These are phyloP conservation scores for Salvia miltiorrhiza DNA, from an alignment of 257 asterid species.

Conservation along the genomic window DNA sequence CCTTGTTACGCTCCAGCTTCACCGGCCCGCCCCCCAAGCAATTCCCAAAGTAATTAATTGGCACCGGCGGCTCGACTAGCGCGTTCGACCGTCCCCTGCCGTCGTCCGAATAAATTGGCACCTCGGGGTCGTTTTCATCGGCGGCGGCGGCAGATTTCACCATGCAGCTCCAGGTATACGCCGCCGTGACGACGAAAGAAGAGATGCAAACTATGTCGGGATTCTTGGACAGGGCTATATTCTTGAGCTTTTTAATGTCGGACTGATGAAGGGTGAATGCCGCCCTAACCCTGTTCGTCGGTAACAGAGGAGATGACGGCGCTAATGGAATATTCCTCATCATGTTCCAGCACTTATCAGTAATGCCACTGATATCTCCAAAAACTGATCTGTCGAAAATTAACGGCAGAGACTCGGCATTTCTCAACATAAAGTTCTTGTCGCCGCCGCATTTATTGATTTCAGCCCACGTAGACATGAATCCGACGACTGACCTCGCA, in stretches of 20 bases:
- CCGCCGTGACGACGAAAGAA: constrained; percentile 32
- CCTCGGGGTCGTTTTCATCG: neutral
- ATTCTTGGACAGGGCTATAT: constrained; percentile 21
- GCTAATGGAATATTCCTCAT: constrained; percentile 11
- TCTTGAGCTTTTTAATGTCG: constrained; percentile 36
- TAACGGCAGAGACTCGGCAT: constrained; percentile 21
- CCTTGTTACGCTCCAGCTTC: neutral
- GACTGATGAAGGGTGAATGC: constrained; percentile 35
- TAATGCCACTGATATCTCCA: neutral
- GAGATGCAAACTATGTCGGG: constrained; percentile 30
- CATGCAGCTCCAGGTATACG: constrained; percentile 42
- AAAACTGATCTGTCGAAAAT: constrained; percentile 15
- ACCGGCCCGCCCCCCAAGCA: constrained; percentile 25
- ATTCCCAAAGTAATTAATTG: constrained; percentile 33
- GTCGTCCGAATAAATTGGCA: constrained; percentile 25
- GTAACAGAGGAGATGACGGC: constrained; percentile 20
- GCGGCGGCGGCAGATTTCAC: constrained; percentile 18
- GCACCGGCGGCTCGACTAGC: constrained; percentile 24
- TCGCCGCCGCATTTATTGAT: constrained; percentile 17
- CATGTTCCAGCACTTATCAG: constrained; percentile 17
- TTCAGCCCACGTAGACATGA: constrained; percentile 44
- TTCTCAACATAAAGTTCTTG: neutral
- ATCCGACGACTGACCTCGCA: constrained; percentile 14
- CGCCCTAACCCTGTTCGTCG: constrained; percentile 37
- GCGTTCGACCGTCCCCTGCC: constrained; percentile 16